Conservation (phyloP, 1,284 basidiomycete genomes). For the Ganoderma lingzhi region DNA sequence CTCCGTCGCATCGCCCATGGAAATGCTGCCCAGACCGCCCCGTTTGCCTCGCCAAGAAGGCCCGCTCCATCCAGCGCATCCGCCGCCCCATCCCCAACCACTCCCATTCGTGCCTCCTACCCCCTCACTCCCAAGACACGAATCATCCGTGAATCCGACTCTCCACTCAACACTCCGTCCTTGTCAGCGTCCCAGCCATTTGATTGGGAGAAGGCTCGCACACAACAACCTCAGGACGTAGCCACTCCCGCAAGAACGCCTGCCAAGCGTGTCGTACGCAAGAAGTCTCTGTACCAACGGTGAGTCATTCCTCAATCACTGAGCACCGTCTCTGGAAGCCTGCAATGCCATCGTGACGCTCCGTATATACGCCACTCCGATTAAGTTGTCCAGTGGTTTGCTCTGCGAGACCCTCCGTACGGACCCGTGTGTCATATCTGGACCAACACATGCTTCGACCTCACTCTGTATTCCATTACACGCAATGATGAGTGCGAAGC, state of each 20-base stretch:
- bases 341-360: background rate
- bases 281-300: conserved; percentile 69
- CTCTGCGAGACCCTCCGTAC: background rate
- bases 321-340: background rate
- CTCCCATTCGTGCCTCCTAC: conserved; percentile 33
- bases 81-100: conserved; percentile 34
- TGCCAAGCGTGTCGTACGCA: conserved; percentile 62
- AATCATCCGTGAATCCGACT: conserved; percentile 37
- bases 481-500: background rate
- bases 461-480: background rate
- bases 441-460: background rate
- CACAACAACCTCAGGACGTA: conserved; percentile 59
- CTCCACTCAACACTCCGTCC: conserved; percentile 71
- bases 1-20: conserved; percentile 44
- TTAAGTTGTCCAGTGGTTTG: background rate
- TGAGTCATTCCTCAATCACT: conserved; percentile 37
- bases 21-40: conserved; percentile 39
- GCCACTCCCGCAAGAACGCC: conserved; percentile 48
- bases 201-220: conserved; percentile 83
- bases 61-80: conserved; percentile 28
- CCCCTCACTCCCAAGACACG: conserved; percentile 39
- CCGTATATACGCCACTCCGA: background rate
- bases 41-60: conserved; percentile 33
- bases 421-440: background rate
- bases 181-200: conserved; percentile 77